phyloP scores from a whole-genome alignment of 164 flowering plant genomes.

The Umbilicus rupestris region DNA sequence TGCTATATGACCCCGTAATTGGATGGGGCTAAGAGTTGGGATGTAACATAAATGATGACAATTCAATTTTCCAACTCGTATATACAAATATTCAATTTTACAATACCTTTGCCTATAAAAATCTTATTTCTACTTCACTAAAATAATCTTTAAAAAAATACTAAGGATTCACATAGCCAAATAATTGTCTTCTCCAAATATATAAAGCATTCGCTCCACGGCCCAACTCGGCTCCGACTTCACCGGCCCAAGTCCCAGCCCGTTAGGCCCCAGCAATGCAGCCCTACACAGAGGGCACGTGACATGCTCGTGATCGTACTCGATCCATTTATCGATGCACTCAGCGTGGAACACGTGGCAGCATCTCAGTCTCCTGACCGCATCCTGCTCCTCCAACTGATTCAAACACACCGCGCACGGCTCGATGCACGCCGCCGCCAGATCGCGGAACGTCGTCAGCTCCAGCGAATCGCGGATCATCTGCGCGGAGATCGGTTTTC shows the following conservation, averaged over 20 bases:
- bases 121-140: neutral
- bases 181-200: slow-evolving; percentile 49
- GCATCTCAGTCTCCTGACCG: slow-evolving; percentile 44
- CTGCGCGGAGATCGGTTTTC: neutral
- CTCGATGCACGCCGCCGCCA: neutral
- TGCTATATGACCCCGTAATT: too few species aligned
- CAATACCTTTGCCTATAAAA: neutral
- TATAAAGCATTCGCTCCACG: slow-evolving; percentile 46
- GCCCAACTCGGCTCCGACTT: slow-evolving; percentile 48
- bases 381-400: slow-evolving; percentile 26
- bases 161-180: slow-evolving; percentile 2
- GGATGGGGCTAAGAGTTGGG: too few species aligned
- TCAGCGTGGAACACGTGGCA: slow-evolving; percentile 58
- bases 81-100: neutral
- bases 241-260: neutral
- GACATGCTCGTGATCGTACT: slow-evolving; percentile 24
- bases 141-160: neutral
- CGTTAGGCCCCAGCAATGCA: slow-evolving; percentile 22
- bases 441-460: slow-evolving; percentile 4
- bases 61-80: too few species aligned
- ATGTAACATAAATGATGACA: too few species aligned
- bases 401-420: slow-evolving; percentile 58
- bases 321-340: slow-evolving; percentile 58
- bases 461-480: slow-evolving; percentile 4
- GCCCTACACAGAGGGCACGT: slow-evolving; percentile 61